Conservation (phyloP, 371 early-diverging fungal species). For the Blakeslea trispora region DNA sequence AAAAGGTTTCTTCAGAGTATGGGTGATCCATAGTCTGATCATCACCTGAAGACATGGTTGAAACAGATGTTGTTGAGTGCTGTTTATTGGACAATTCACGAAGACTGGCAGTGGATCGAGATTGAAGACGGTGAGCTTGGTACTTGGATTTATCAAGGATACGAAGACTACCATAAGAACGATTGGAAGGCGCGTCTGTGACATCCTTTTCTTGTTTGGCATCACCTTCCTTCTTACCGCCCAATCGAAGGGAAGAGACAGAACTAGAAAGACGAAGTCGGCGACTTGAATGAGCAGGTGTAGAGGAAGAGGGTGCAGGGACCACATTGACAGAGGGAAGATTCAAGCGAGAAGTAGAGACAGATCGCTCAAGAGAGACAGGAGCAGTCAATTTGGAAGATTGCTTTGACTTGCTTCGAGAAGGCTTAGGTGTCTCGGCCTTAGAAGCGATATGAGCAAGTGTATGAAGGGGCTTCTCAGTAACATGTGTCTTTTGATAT, state of each 20-base stretch:
- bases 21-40: slow-evolving; percentile 2
- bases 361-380: slow-evolving; percentile 23
- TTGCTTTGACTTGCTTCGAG: not conserved
- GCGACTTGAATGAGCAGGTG: slow-evolving; percentile 23
- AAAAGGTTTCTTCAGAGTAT: slow-evolving; percentile 15
- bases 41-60: slow-evolving; percentile 33
- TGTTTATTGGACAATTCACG: slow-evolving; percentile 19
- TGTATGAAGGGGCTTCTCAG: not conserved
- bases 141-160: slow-evolving; percentile 30
- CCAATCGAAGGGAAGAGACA: slow-evolving; percentile 27
- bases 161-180: slow-evolving; percentile 26
- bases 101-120: slow-evolving; percentile 12
- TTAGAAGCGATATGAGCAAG: not conserved
- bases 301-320: slow-evolving; percentile 31
- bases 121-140: slow-evolving; percentile 5
- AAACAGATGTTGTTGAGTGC: slow-evolving; percentile 22
- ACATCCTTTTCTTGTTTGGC: slow-evolving; percentile 9
- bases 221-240: slow-evolving; percentile 11
- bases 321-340: slow-evolving; percentile 24
- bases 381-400: not conserved
- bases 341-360: slow-evolving; percentile 32
- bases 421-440: not conserved
- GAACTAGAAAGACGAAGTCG: slow-evolving; percentile 23
- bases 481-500: slow-evolving; percentile 2
- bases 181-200: not conserved